These are phyloP conservation scores for Irpex sp. DNA, from an alignment of 1,284 basidiomycete genomes.

Conservation along the genomic window DNA sequence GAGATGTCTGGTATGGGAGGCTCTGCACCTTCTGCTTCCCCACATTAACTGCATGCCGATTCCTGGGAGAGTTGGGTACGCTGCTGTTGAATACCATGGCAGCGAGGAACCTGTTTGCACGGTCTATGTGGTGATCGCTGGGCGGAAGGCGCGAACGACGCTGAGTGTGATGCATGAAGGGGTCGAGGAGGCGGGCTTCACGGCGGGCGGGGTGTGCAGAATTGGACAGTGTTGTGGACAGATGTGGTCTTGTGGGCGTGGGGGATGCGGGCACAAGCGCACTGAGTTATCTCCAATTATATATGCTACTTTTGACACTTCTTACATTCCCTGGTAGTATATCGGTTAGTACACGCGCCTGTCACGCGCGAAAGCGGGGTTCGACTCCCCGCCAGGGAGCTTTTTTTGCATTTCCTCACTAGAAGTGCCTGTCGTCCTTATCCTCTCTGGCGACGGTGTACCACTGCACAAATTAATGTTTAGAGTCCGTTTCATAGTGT, in stretches of 20 bases:
- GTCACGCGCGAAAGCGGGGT: slow-evolving; percentile 35
- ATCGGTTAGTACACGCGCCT: slow-evolving; percentile 13
- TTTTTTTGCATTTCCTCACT: background rate
- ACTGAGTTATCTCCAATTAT: background rate
- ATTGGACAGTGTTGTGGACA: background rate
- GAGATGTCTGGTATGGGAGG: background rate
- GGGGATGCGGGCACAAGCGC: background rate
- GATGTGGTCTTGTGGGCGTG: background rate
- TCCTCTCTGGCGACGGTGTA: too few relatives aligned
- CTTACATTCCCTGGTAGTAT: slow-evolving; percentile 6
- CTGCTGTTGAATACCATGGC: slow-evolving; percentile 7
- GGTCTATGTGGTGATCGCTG: background rate
- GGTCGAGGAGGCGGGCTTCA: background rate
- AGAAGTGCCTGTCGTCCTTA: background rate
- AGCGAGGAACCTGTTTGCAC: slow-evolving; percentile 7
- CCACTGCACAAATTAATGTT: too few relatives aligned
- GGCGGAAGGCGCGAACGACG: background rate
- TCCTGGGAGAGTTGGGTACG: background rate
- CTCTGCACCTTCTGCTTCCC: background rate
- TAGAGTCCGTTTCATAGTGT: too few relatives aligned
- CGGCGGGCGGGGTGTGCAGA: background rate
- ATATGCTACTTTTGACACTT: background rate
- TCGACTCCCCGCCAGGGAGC: slow-evolving; percentile 39
- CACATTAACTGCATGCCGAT: background rate
- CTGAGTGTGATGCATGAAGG: background rate